Conservation (phyloP, 179 eudicot species). For the Silene vulgaris region DNA sequence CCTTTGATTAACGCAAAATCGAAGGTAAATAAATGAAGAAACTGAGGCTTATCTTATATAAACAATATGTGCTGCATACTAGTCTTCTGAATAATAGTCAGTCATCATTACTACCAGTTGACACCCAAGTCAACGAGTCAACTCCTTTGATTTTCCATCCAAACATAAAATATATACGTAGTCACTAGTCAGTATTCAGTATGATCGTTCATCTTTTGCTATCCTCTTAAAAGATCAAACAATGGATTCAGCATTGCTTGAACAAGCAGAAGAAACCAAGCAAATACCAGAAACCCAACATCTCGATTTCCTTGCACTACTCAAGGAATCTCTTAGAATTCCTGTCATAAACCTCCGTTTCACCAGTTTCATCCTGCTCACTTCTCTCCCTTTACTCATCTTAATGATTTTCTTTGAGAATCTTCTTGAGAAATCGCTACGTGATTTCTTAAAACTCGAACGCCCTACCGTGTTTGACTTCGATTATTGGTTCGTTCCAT, state of each 20-base stretch:
- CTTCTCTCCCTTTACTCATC: slow-evolving; percentile 26
- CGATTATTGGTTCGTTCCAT: slow-evolving; percentile 4
- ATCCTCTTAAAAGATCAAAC: neutral
- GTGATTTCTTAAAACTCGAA: slow-evolving; percentile 1
- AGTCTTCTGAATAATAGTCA: neutral
- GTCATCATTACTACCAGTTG: too few species aligned
- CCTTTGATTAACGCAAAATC: too few species aligned
- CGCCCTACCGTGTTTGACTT: neutral
- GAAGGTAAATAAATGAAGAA: too few species aligned
- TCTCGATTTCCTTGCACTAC: slow-evolving; percentile 4
- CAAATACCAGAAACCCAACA: neutral
- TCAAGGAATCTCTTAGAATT: slow-evolving; percentile 14
- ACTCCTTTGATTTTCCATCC: neutral
- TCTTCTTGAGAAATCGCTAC: slow-evolving; percentile 14
- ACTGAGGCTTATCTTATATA: too few species aligned
- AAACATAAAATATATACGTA: neutral
- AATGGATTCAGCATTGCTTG: neutral
- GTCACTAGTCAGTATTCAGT: too few species aligned
- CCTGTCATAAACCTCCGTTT: slow-evolving; percentile 15
- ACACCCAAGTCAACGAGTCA: slow-evolving; percentile 8
- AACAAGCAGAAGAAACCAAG: neutral
- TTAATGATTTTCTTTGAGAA: slow-evolving; percentile 21
- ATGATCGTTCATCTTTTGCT: neutral
- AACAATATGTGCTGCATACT: neutral
- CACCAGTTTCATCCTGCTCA: slow-evolving; percentile 17